These are phyloP conservation scores for Aspergillus sergii DNA, from an alignment of 2,329 filamentous ascomycete species.

Conservation along the genomic window DNA sequence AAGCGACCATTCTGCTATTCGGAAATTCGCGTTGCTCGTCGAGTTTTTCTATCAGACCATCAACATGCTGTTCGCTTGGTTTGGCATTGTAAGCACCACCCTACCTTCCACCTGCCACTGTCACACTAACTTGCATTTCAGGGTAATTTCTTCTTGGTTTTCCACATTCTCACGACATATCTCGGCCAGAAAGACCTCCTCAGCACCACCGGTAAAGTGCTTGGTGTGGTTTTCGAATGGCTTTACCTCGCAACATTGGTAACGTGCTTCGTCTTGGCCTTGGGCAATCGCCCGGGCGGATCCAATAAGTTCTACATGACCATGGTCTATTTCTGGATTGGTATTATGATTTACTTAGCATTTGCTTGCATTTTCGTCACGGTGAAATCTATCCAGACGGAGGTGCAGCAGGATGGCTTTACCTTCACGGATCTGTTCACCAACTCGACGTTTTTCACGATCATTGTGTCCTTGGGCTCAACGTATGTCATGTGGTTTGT, in stretches of 20 bases:
- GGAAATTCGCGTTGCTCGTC: constrained; percentile 86
- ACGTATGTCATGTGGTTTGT: constrained; percentile 94
- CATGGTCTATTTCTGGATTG: constrained; percentile 98
- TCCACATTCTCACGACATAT: constrained; percentile 91
- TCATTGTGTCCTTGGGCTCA: constrained; percentile 88
- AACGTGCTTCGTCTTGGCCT: constrained; percentile 89
- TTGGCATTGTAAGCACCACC: constrained; percentile 68
- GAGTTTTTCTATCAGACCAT: constrained; percentile 93
- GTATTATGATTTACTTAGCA: constrained; percentile 92
- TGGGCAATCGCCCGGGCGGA: constrained; percentile 93
- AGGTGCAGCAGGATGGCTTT: constrained; percentile 67
- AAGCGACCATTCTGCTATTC: constrained; percentile 81
- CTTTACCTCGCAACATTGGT: constrained; percentile 89
- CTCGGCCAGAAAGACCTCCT: constrained; percentile 71
- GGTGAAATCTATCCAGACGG: constrained; percentile 76
- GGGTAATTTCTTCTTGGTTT: constrained; percentile 98
- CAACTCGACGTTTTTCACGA: constrained; percentile 86
- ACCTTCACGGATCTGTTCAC: constrained; percentile 73
- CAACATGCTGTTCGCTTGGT: constrained; percentile 99
- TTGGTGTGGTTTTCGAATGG: constrained; percentile 94
- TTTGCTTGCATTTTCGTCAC: constrained; percentile 96
- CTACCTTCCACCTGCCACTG: background rate
- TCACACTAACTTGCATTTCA: constrained; percentile 25
- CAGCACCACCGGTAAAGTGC: constrained; percentile 73
- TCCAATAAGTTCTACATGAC: constrained; percentile 92